Conservation (phyloP, 345 rosid genomes). For the Viola odorata region DNA sequence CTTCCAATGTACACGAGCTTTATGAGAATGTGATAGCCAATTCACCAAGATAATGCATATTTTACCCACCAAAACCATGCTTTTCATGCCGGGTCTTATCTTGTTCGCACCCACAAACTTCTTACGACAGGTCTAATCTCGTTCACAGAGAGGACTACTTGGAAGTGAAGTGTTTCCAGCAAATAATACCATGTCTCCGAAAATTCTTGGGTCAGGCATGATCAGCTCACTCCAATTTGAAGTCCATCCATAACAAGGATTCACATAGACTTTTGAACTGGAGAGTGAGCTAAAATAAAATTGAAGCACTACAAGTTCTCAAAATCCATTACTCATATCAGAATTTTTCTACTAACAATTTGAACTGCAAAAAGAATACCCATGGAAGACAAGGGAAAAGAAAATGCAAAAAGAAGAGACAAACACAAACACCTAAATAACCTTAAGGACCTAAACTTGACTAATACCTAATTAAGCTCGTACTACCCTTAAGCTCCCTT, state of each 20-base stretch:
- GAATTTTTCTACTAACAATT: constrained; percentile 35
- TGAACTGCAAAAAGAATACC: constrained; percentile 65
- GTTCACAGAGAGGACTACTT: too few species aligned
- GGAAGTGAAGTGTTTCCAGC: too few species aligned
- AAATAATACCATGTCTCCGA: too few species aligned
- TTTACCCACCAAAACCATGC: too few species aligned
- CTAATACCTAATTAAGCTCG: constrained; percentile 28
- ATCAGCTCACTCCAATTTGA: too few species aligned
- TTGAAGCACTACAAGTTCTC: constrained; percentile 14
- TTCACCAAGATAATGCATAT: too few species aligned
- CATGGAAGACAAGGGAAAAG: constrained; percentile 14
- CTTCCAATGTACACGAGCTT: not conserved
- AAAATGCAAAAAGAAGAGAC: constrained; percentile 7
- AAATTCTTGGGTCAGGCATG: too few species aligned
- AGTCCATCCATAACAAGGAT: too few species aligned
- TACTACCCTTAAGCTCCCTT: constrained; percentile 25
- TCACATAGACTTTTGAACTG: too few species aligned
- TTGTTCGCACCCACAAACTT: too few species aligned
- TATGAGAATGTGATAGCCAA: not conserved
- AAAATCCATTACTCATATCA: constrained; percentile 36
- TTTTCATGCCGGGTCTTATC: too few species aligned
- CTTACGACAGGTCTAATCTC: too few species aligned
- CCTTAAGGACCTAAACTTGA: constrained; percentile 29
- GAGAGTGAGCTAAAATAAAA: not conserved
- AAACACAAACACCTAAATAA: constrained; percentile 24